phyloP scores from a whole-genome alignment of 371 early-diverging fungal genomes.

The Apophysomyces trapeziformis region DNA sequence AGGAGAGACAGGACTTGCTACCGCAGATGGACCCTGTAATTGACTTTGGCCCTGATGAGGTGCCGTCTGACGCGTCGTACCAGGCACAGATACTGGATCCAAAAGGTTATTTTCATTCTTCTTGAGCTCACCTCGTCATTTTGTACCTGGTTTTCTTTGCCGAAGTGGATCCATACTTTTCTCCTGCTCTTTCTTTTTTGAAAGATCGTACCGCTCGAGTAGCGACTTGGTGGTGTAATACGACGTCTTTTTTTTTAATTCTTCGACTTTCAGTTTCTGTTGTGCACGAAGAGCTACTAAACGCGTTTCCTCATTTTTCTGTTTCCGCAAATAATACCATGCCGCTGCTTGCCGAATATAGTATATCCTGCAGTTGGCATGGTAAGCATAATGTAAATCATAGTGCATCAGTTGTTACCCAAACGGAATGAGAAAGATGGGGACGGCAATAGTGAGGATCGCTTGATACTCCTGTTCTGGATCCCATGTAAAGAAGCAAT shows the following conservation, averaged over 20 bases:
- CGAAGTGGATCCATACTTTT: constrained; percentile 14
- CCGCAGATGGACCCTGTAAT: background rate
- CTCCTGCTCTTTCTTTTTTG: constrained; percentile 8
- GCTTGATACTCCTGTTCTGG: constrained; percentile 14
- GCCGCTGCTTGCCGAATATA: constrained; percentile 51
- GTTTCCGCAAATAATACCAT: constrained; percentile 63
- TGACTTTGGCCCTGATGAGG: background rate
- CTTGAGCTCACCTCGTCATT: background rate
- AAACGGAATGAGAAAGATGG: constrained; percentile 59
- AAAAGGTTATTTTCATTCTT: background rate
- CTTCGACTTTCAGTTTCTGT: constrained; percentile 79
- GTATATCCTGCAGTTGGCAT: constrained; percentile 46
- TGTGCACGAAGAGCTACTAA: constrained; percentile 57
- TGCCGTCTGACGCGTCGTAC: background rate
- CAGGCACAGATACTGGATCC: background rate
- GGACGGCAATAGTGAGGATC: constrained; percentile 9
- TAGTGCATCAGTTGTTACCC: constrained; percentile 44
- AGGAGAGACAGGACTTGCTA: background rate
- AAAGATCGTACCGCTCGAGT: constrained; percentile 71
- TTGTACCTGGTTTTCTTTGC: constrained; percentile 21
- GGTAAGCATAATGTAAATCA: background rate
- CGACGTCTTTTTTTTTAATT: constrained; percentile 86
- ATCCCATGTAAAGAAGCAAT: constrained; percentile 32
- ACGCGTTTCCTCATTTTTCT: constrained; percentile 61
- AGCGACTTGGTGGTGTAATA: constrained; percentile 89